Base-by-base conservation (phyloP, 2,329 filamentous ascomycete genomes). In the Claviceps capensis region DNA sequence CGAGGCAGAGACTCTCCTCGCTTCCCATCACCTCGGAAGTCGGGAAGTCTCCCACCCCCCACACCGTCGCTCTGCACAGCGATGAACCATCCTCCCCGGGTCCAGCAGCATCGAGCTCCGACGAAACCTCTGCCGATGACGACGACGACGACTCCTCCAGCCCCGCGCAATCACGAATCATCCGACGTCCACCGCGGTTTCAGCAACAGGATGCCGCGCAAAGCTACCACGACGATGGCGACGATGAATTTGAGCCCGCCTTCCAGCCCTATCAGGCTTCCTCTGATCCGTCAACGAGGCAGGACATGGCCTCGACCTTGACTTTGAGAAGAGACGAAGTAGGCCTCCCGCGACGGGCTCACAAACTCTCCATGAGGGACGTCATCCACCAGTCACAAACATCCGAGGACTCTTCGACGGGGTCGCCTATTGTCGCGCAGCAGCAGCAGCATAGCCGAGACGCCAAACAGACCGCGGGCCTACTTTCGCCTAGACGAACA, bases 341-440 rank as follows among this genome's bases (percentile, higher is more conserved):
- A 22, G 63, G 66, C 16, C 62, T 61, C 1, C 44, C 56, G 6
- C 63, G 58, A 50, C 68, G 68, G 42, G 60, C 63, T 19, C 58
- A 59, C 3, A 61, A 55, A 50, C 53, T 49, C 16, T 49, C 62
- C 0, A 65, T 63, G 47, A 70, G 67, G 43, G 66, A 67, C 3
- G 61, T 63, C 6, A 61, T 67, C 3, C 68, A 73, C 46, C 68
- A 70, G 41, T 79, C 76, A 0, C 75, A 79, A 52, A 81, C 77
- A 1, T 82, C 78, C 0, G 79, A 85, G 58, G 86, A 83, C 1
- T 83, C 82, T 2, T 69, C 73, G 0, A 74, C 76, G 54, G 82
- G 78, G 19, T 69, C 68, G 2, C 68, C 74, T 2, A 64, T 71
- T 19, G 5, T 43, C 16, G 57, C 69, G 50, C 65, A 57, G 45